Base-by-base conservation (phyloP, 2,329 filamentous ascomycete genomes). In the Scedosporium aurantiacum region DNA sequence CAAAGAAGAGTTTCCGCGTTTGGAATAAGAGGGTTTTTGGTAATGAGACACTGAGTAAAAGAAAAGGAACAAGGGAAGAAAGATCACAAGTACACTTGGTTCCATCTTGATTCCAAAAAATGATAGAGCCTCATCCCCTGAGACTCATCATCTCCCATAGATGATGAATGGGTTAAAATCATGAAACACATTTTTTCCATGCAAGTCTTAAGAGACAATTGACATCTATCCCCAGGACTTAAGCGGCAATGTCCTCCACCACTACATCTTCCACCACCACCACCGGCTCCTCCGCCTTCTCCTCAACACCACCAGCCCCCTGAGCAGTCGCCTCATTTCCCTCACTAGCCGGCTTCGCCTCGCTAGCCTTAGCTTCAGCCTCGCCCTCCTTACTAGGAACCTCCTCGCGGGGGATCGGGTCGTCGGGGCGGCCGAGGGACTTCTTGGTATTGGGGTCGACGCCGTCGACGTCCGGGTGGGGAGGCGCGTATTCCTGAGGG, bases 291-390 rank as follows among this genome's bases (percentile, higher is more conserved):
- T 47, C 43, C 16, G 21, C 50, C 50, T 54, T 23, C 50, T 54
- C 18, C 23, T 18, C 54, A 32, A 23, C 54, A 18, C 8, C 54
- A 18, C 8, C 28, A 1, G 18, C 72, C 40, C 75, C 74, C 63
- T 71, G 73, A 56, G 66, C 69, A 14, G 78, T 82, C 28, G 84
- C 83, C 68, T 85, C 83, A 65, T 83, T 82, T 63, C 78, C 78
- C 66, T 87, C 84, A 66, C 83, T 86, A 2, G 82, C 84, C 40
- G 84, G 84, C 75, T 85, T 86, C 50, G 83, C 79, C 66, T 78
- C 75, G 65, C 74, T 76, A 65, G 76, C 76, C 68, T 82, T 80
- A 14, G 79, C 75, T 70, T 83, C 83, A 67, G 79, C 81, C 72
- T 84, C 82, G 63, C 83, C 83, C 64, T 83, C 82, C 62, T 81